These are phyloP conservation scores for Rubroboletus satanas DNA, from an alignment of 768 basidiomycete species.

Conservation along the genomic window DNA sequence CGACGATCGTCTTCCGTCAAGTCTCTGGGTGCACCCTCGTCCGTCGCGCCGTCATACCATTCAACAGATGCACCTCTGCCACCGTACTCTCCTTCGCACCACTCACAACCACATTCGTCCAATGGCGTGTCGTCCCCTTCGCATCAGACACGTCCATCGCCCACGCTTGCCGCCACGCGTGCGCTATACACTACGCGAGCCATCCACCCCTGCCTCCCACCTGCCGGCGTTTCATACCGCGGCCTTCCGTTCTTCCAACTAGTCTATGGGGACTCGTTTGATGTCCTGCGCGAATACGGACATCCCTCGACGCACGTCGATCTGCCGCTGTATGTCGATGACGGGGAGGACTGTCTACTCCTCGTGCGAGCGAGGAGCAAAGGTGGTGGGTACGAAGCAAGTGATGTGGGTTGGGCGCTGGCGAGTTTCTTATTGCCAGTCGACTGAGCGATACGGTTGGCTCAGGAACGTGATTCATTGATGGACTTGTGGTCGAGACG, in stretches of 20 bases:
- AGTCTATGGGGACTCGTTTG: slow-evolving; percentile 55
- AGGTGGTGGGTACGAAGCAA: slow-evolving; percentile 26
- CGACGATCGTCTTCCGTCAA: slow-evolving; percentile 33
- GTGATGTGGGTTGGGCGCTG: slow-evolving; percentile 72
- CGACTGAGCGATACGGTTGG: slow-evolving; percentile 26
- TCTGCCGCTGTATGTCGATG: slow-evolving; percentile 75
- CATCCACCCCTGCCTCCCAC: slow-evolving; percentile 66
- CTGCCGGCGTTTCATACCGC: slow-evolving; percentile 60
- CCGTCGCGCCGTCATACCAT: slow-evolving; percentile 21
- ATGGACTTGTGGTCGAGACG: slow-evolving; percentile 1
- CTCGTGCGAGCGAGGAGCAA: slow-evolving; percentile 52
- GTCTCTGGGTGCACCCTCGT: slow-evolving; percentile 31
- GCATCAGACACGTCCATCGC: slow-evolving; percentile 22
- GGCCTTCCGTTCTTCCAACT: slow-evolving; percentile 75
- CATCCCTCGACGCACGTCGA: slow-evolving; percentile 73
- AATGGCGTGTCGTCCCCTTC: slow-evolving; percentile 10
- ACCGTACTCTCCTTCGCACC: slow-evolving; percentile 22
- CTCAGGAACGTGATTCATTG: slow-evolving; percentile 1
- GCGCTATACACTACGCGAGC: slow-evolving; percentile 66
- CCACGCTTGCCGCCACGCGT: slow-evolving; percentile 31
- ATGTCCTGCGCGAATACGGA: slow-evolving; percentile 71
- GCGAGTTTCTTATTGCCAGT: slow-evolving; percentile 76
- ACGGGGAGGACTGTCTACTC: slow-evolving; percentile 70
- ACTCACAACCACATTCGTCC: slow-evolving; percentile 7
- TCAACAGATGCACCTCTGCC: slow-evolving; percentile 22